A percentile compares a stretch with the other conserved stretches of the same genome.
Evolutionary conservation across 306 rosid genomes (phyloP).

Genomic region (Casuarina equisetifolia): DNA sequence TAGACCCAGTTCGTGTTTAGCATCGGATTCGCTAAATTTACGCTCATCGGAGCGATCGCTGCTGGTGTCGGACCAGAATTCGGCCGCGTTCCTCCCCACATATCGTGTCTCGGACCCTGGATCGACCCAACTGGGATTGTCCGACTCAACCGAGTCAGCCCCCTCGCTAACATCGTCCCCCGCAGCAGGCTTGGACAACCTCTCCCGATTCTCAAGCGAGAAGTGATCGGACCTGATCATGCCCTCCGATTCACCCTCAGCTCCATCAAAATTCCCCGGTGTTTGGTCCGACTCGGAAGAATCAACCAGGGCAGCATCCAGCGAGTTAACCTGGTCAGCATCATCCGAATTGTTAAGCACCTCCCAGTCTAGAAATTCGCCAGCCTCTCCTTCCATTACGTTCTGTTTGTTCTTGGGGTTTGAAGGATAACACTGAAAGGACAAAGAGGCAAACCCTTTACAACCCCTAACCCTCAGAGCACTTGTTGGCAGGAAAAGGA

Average conservation of each 20-base stretch:
- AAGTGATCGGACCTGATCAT: slow-evolving; percentile 59
- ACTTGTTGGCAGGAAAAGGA: slow-evolving; percentile 8
- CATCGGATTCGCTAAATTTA: slow-evolving; percentile 32
- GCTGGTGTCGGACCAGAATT: slow-evolving; percentile 61
- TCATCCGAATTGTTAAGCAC: slow-evolving; percentile 43
- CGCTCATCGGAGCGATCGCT: slow-evolving; percentile 60
- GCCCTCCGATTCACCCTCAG: slow-evolving; percentile 48
- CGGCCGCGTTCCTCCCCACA: slow-evolving; percentile 27
- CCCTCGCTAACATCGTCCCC: slow-evolving; percentile 34
- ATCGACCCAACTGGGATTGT: slow-evolving; percentile 75
- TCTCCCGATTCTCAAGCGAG: slow-evolving; percentile 47
- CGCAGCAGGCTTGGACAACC: slow-evolving; percentile 19
- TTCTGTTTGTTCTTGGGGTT: neutral
- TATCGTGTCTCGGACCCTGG: slow-evolving; percentile 45
- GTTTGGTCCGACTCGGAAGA: slow-evolving; percentile 13
- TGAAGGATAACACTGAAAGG: neutral
- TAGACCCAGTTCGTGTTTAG: slow-evolving; percentile 22
- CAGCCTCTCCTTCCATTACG: slow-evolving; percentile 45
- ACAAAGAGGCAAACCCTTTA: neutral
- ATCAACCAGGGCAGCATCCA: slow-evolving; percentile 10
- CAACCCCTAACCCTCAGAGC: slow-evolving; percentile 24
- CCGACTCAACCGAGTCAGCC: slow-evolving; percentile 50
- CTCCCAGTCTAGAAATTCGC: slow-evolving; percentile 70
- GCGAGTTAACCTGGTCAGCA: slow-evolving; percentile 6
- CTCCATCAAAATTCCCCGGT: slow-evolving; percentile 24